phyloP scores from a whole-genome alignment of 2,329 filamentous ascomycete species.

The Phaeomoniella chlamydospora region DNA sequence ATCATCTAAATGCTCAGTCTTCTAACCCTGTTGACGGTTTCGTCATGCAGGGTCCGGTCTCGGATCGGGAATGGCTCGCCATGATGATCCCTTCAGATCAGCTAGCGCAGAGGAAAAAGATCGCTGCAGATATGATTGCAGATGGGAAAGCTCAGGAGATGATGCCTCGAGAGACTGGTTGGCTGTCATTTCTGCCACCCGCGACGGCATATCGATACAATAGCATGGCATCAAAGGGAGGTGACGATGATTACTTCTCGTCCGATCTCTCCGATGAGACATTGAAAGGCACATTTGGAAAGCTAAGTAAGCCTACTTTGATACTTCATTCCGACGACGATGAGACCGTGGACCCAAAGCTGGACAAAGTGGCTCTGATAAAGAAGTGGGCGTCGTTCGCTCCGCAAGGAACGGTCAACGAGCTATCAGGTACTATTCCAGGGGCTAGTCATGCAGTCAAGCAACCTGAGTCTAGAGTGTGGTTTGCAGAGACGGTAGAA shows the following conservation, averaged over 20 bases:
- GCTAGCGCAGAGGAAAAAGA: constrained; percentile 5
- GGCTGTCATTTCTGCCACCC: neutral
- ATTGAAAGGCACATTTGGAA: constrained; percentile 52
- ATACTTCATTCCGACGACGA: constrained; percentile 16
- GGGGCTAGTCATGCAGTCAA: neutral
- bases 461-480: neutral
- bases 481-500: neutral
- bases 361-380: neutral
- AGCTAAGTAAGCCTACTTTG: constrained; percentile 31
- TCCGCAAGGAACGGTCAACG: neutral
- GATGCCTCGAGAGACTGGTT: neutral
- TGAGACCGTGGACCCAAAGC: neutral
- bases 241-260: constrained; percentile 68
- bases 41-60: constrained; percentile 68
- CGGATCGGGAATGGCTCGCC: constrained; percentile 54
- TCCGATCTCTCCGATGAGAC: constrained; percentile 49
- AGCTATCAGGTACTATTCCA: neutral
- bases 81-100: constrained; percentile 21
- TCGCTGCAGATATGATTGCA: constrained; percentile 2
- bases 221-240: constrained; percentile 9
- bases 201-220: constrained; percentile 2
- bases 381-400: neutral
- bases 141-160: constrained; percentile 3
- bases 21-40: constrained; percentile 49
- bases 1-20: constrained; percentile 32